Evolutionary conservation across 2,329 filamentous ascomycete species (phyloP), one percentile per base, ranked within the genome.

Genomic region (Alternaria sp.): DNA sequence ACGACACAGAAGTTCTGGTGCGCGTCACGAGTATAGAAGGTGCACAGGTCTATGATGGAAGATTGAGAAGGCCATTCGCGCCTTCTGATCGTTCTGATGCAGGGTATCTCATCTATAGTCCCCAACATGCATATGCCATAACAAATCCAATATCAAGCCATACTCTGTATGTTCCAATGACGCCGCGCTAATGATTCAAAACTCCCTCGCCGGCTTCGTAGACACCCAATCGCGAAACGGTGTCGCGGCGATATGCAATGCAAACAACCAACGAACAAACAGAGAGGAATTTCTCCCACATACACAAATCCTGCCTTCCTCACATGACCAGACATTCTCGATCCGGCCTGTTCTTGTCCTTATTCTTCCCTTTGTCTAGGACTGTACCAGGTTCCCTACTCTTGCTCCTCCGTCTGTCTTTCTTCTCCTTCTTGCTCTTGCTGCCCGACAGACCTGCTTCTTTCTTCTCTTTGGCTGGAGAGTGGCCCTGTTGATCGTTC

Each of bases 251-350:
- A 15, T 28, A 52, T 59, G 51, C 26, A 59, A 61, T 58, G 61
- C 52, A 54, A 55, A 26, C 28, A 49, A 61, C 49, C 30, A 13
- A 59, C 54, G 15, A 51, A 50, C 30, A 52, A 52, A 52, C 30
- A 36, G 49, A n/a, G 32, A 50, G 26, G 15, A 28, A 8, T 12
- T 40, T n/a, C 13, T 15, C 26, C 9, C 23, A 59, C 44, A 36
- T 44, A 51, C 54, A 55, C 23, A 57, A 54, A 25, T 8, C 28
- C 5, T 64, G 17, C 67, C 23, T 63, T 65, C 36, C n/a, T 76
- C 70, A 84, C 82, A 83, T 83, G 9, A 83, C 70, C 54, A 74
- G 61, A 66, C 82, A 84, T 62, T 84, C 82, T 36, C 82, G 68
- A 55, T 83, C 81, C 25, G 81, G 81, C 30, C 77, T 69, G 56